Base-by-base conservation (phyloP, 495 filamentous ascomycete species). In the Penicillium malachiteum region DNA sequence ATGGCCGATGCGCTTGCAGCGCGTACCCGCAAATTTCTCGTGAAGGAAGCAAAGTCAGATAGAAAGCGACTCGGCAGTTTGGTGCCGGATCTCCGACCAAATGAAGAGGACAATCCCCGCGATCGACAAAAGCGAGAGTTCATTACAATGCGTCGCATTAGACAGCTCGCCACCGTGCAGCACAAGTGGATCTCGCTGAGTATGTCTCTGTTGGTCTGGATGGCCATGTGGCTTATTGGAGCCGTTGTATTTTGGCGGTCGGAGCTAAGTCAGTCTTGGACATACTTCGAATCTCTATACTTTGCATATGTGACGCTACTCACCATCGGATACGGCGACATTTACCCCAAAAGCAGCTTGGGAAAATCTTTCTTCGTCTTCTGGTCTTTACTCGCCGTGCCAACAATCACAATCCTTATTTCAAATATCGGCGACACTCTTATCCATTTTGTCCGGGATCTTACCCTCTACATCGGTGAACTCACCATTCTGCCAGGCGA, bases 301-400 rank as follows among this genome's bases (percentile, higher is more conserved):
- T 95, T 94, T 69, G 69, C 87, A 3, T 96, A 90, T 65, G 84
- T 84, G 3, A 83, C 84, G 3, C 78, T 96, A 34, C 76, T 92
- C 6, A 96, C 92, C 1, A 90, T 96, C 48, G 92, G 92, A 0
- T 96, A 92, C 60, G 92, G 92, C 3, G 90, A 96, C 57, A 76
- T 85, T 32, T 82, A 81, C 32, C 88, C 87, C 0, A 70, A 81
- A 7, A 89, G 84, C 33, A 90, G 88, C 57, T 77, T 84, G 3
- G 89, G 87, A 0, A 89, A 85, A 62, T 71, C 87, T 0, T 93
- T 95, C 64, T 96, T 94, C 71, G 90, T 96, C 11, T 86, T 95
- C 59, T 96, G 91, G 91, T 88, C 88, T 18, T 70, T 96, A 3
- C 79, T 96, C 3, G 90, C 91, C 2, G 74, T 96, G 2, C 92